Evolutionary conservation across 225 moss, liverwort and hornwort genomes (phyloP).

Genomic region (Thuidium tamariscinum): DNA sequence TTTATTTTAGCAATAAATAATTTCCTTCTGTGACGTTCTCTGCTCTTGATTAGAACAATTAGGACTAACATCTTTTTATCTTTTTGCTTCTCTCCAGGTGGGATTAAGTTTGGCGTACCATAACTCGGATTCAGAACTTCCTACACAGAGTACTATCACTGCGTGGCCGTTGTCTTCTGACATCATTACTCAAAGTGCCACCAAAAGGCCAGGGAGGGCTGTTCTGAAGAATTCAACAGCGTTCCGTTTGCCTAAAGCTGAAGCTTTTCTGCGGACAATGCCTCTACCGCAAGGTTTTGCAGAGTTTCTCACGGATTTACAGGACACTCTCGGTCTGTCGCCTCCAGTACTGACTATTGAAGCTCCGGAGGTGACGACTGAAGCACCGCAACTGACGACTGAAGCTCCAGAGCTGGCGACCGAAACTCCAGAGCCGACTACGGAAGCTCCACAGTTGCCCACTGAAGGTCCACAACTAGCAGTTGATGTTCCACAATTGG

Average conservation of each 20-base stretch:
- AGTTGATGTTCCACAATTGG: neutral
- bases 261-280: slow-evolving; percentile 51
- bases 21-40: neutral
- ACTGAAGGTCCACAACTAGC: neutral
- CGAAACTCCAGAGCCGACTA: neutral
- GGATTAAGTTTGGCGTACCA: slow-evolving; percentile 71
- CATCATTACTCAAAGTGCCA: slow-evolving; percentile 15
- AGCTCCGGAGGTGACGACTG: neutral
- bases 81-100: slow-evolving; percentile 16
- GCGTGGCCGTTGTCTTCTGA: slow-evolving; percentile 56
- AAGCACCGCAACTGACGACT: neutral
- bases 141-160: slow-evolving; percentile 56
- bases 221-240: slow-evolving; percentile 14
- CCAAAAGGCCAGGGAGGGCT: slow-evolving; percentile 20
- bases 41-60: neutral
- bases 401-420: neutral
- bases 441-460: neutral
- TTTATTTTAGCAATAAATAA: neutral
- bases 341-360: neutral
- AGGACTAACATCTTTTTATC: neutral
- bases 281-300: slow-evolving; percentile 51
- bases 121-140: slow-evolving; percentile 68
- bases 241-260: slow-evolving; percentile 55
- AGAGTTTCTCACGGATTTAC: slow-evolving; percentile 45
- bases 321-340: slow-evolving; percentile 33